These are phyloP conservation scores for Cornus suecica DNA, from an alignment of 148 eudicot genomes.

Conservation along the genomic window DNA sequence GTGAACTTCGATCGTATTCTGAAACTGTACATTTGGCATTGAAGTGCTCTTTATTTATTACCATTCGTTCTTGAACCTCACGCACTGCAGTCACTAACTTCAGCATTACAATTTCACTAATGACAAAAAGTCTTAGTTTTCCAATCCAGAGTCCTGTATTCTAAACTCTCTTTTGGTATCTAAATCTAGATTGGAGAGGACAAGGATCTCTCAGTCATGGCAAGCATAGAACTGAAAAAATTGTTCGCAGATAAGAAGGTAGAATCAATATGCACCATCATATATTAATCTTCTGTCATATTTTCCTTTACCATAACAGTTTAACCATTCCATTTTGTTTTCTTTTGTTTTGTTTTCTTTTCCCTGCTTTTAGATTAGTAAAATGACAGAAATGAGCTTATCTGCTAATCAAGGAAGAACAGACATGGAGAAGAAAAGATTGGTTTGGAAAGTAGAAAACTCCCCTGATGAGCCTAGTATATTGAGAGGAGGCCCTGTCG, in stretches of 20 bases:
- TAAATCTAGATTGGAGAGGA: slow-evolving; percentile 68
- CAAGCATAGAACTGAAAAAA: slow-evolving; percentile 68
- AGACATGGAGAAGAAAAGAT: slow-evolving; percentile 70
- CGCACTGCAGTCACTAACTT: neutral
- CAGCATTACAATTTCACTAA: neutral
- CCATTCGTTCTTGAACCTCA: neutral
- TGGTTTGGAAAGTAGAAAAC: slow-evolving; percentile 73
- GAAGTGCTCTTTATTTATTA: neutral
- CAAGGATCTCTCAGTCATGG: slow-evolving; percentile 69
- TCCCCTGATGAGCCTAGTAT: slow-evolving; percentile 20
- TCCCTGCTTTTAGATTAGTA: slow-evolving; percentile 22
- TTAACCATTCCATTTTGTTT: neutral
- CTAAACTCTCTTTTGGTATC: neutral
- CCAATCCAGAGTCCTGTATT: neutral
- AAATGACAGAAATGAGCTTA: slow-evolving; percentile 28
- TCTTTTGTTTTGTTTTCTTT: no score
- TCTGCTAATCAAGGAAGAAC: slow-evolving; percentile 85
- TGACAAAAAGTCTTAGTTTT: neutral
- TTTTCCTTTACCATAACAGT: neutral
- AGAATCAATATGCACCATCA: neutral
- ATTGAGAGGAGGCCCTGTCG: slow-evolving; percentile 58
- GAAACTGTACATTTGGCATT: neutral
- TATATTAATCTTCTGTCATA: neutral
- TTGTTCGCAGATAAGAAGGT: slow-evolving; percentile 73
- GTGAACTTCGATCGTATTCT: neutral